These are phyloP conservation scores for Aspergillus novoparasiticus DNA, from an alignment of 2,329 filamentous ascomycete species.

Conservation along the genomic window DNA sequence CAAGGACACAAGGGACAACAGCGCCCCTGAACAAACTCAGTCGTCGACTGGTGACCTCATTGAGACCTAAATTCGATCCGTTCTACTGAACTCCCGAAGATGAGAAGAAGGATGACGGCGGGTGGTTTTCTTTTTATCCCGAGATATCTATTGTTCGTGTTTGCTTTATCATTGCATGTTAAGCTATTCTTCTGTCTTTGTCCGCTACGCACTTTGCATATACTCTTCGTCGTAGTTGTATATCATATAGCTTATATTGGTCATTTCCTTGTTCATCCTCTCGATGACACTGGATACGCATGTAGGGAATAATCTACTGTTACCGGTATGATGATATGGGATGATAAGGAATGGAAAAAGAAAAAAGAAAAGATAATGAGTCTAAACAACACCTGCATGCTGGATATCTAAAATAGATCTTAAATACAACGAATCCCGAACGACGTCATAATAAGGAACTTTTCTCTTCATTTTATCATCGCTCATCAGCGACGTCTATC, in stretches of 20 bases:
- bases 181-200: constrained; percentile 1
- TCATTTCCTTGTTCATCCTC: neutral
- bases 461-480: neutral
- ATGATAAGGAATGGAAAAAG: neutral
- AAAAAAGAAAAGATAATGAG: neutral
- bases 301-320: neutral
- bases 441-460: neutral
- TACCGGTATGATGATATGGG: neutral
- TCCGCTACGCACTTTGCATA: constrained; percentile 16
- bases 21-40: constrained; percentile 30
- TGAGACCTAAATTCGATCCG: constrained; percentile 35
- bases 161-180: constrained; percentile 5
- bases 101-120: neutral
- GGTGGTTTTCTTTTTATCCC: constrained; percentile 1
- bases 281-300: neutral
- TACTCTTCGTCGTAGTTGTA: constrained; percentile 21
- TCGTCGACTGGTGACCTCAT: constrained; percentile 42
- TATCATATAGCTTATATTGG: constrained; percentile 12
- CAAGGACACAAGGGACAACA: constrained; percentile 53
- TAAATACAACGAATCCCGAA: neutral
- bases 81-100: neutral
- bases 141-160: constrained; percentile 2
- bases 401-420: neutral
- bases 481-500: neutral
- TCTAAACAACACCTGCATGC: constrained; percentile 1